These are phyloP conservation scores for Lumnitzera racemosa DNA, from an alignment of 345 rosid genomes.

Conservation along the genomic window DNA sequence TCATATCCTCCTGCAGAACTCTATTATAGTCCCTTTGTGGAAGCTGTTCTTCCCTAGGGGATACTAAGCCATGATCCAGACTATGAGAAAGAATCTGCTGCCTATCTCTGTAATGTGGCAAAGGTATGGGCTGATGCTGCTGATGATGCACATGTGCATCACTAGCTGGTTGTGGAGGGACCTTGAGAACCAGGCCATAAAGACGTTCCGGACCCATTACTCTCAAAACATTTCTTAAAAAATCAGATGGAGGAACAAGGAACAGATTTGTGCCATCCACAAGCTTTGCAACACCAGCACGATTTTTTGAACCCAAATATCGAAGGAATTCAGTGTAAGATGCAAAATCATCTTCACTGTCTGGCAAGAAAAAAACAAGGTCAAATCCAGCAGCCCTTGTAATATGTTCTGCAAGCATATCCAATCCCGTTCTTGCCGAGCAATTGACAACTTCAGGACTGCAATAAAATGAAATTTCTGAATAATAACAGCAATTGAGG, in stretches of 20 bases:
- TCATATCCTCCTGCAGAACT: constrained; percentile 39
- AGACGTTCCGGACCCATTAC: constrained; percentile 83
- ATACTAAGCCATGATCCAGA: constrained; percentile 25
- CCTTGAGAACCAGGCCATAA: constrained; percentile 87
- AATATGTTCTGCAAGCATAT: constrained; percentile 81
- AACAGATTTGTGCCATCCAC: constrained; percentile 84
- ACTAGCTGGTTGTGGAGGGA: constrained; percentile 51
- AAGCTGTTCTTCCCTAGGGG: constrained; percentile 33
- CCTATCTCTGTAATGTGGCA: constrained; percentile 30
- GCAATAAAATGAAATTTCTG: constrained; percentile 14
- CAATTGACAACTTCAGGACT: constrained; percentile 91
- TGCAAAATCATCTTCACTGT: constrained; percentile 88
- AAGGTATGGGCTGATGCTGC: constrained; percentile 24
- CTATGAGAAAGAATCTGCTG: constrained; percentile 23
- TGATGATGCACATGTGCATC: constrained; percentile 28
- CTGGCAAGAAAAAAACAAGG: constrained; percentile 86
- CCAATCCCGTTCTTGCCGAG: constrained; percentile 97
- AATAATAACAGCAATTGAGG: not conserved
- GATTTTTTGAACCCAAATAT: constrained; percentile 79
- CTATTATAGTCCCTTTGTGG: constrained; percentile 32
- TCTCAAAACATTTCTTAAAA: constrained; percentile 69
- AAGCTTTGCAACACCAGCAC: constrained; percentile 96
- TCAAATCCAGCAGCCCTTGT: constrained; percentile 74
- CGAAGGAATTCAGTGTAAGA: constrained; percentile 92
- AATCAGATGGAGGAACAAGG: constrained; percentile 93